phyloP scores from a whole-genome alignment of 176 grass and related monocot species.

The Aechmea fasciata region DNA sequence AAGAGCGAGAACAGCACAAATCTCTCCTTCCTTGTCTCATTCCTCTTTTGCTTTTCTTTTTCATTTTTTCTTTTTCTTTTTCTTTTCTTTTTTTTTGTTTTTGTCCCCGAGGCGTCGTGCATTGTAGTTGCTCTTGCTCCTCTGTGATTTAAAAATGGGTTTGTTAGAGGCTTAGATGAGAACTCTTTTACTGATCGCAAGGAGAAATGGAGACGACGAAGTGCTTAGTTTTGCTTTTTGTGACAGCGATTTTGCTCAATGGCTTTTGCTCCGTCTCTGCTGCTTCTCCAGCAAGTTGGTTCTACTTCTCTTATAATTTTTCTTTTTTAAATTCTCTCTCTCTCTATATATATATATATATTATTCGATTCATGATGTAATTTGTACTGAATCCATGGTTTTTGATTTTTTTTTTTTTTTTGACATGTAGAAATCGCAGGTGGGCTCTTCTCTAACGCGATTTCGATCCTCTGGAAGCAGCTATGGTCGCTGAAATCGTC shows the following conservation, averaged over 20 bases:
- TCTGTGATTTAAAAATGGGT: no score
- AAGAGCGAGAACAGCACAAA: no score
- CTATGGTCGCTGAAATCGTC: conserved; percentile 77
- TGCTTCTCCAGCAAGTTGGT: conserved; percentile 23
- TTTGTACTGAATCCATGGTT: neutral
- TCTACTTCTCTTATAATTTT: conserved; percentile 11
- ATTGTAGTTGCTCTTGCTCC: no score
- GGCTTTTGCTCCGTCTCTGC: conserved; percentile 13
- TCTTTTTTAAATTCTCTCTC: neutral
- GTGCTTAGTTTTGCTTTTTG: neutral
- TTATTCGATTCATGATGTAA: conserved; percentile 1
- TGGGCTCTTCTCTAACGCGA: conserved; percentile 59
- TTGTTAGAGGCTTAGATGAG: no score
- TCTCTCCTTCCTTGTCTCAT: no score
- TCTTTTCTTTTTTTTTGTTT: no score
- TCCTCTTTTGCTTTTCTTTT: no score
- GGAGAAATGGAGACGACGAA: neutral
- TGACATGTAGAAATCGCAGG: conserved; percentile 49
- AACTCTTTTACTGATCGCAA: no score
- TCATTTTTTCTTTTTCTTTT: no score
- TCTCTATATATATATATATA: neutral
- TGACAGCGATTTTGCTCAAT: neutral
- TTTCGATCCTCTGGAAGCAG: conserved; percentile 49
- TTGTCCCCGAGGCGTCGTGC: no score
- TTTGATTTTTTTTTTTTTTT: conserved; percentile 11